Percentiles rank a stretch among this genome's conserved stretches.
Evolutionary conservation across 2,329 filamentous ascomycete species (phyloP).

Genomic region (Neodidymelliopsis sp.): DNA sequence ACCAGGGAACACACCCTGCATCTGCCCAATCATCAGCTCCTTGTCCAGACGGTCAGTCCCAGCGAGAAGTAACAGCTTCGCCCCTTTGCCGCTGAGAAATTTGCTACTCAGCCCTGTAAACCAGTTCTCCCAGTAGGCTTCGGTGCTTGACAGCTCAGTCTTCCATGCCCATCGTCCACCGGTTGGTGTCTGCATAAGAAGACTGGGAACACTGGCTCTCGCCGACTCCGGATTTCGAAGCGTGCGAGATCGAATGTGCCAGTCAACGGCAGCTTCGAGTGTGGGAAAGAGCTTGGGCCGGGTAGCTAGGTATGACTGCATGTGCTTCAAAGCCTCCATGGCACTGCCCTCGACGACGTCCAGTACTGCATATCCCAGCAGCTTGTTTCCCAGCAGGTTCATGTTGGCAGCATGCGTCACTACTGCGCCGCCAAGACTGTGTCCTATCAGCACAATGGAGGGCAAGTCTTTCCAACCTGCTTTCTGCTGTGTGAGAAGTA

Average conservation of each 20-base stretch:
- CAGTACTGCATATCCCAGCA: slow-evolving; percentile 87
- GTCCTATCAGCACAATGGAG: slow-evolving; percentile 82
- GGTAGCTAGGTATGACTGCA: slow-evolving; percentile 89
- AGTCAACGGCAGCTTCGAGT: slow-evolving; percentile 82
- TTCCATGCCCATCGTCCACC: slow-evolving; percentile 75
- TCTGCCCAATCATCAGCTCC: slow-evolving; percentile 93
- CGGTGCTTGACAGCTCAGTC: slow-evolving; percentile 82
- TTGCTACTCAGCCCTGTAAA: slow-evolving; percentile 87
- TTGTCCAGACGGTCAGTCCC: slow-evolving; percentile 91
- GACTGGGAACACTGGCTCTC: slow-evolving; percentile 81
- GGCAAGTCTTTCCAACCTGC: slow-evolving; percentile 80
- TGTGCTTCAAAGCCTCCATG: slow-evolving; percentile 91
- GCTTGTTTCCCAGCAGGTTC: slow-evolving; percentile 67
- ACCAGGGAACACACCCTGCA: slow-evolving; percentile 74
- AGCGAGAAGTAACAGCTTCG: slow-evolving; percentile 84
- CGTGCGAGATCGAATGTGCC: slow-evolving; percentile 90
- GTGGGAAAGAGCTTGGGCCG: slow-evolving; percentile 81
- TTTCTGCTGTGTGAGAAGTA: slow-evolving; percentile 69
- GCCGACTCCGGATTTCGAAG: slow-evolving; percentile 86
- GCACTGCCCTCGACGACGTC: slow-evolving; percentile 96
- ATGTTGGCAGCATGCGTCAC: slow-evolving; percentile 81
- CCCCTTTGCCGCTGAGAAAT: slow-evolving; percentile 81
- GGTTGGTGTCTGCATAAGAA: slow-evolving; percentile 63
- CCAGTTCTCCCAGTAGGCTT: slow-evolving; percentile 94
- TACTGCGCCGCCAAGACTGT: slow-evolving; percentile 91